Conservation (phyloP, 2,329 filamentous ascomycete genomes). For the Botryotinia narcissicola region DNA sequence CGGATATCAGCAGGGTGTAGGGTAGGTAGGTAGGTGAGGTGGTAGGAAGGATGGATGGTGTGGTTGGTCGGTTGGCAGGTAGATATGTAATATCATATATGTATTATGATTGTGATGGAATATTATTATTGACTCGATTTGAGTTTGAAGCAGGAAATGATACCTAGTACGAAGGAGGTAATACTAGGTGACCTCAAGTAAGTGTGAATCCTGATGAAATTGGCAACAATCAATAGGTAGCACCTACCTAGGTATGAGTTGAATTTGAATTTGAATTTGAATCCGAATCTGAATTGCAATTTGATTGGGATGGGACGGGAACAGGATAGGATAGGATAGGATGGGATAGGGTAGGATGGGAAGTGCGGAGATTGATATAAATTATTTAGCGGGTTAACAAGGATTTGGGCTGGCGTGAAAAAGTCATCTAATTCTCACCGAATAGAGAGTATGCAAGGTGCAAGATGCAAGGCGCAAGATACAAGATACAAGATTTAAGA, state of each 20-base stretch:
- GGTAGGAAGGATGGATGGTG: background rate
- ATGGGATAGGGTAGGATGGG: background rate
- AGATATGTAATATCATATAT: background rate
- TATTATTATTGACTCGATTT: background rate
- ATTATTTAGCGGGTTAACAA: background rate
- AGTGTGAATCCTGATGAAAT: background rate
- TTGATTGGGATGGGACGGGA: background rate
- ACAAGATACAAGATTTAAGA: background rate
- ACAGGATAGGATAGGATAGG: background rate
- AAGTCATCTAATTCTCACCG: slow-evolving; percentile 6
- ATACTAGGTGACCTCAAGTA: background rate
- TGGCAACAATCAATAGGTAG: background rate
- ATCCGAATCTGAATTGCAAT: background rate
- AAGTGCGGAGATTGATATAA: slow-evolving; percentile 11
- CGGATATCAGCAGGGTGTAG: background rate
- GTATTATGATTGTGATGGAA: background rate
- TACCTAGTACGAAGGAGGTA: background rate
- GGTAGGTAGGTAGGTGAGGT: background rate
- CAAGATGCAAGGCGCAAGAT: background rate
- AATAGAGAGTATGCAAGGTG: slow-evolving; percentile 9
- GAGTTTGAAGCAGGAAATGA: background rate
- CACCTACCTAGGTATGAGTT: no score
- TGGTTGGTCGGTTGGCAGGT: background rate
- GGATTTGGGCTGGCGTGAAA: background rate
- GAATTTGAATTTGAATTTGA: background rate